Evolutionary conservation across 768 basidiomycete species (phyloP), one percentile per base, ranked within the genome.

Genomic region (Udeniomyces megalosporus): DNA sequence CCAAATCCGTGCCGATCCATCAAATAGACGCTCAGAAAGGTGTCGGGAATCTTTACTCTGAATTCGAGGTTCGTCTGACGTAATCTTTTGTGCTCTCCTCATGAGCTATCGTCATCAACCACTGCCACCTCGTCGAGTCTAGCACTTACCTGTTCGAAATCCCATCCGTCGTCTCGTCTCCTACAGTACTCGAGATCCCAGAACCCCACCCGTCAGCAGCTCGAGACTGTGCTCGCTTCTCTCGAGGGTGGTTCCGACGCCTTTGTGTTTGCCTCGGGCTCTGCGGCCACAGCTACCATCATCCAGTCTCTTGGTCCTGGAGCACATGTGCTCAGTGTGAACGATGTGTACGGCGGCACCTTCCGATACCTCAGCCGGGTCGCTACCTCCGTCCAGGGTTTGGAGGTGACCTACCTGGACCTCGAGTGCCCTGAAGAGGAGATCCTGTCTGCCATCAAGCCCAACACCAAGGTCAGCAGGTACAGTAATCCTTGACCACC

Each of bases 131-230:
- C 24, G 28, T 17, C 46, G 48, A 29, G 42, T 12, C 17, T 22
- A 10, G 12, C 29, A 4, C 34, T 7, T 53, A 14, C 35, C 31
- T 32, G 49, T 26, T 29, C n/a, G n/a, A n/a, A n/a, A n/a, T 24
- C 17, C 51, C 31, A 28, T 34, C 26, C 17, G 51, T 15, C 31
- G 24, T 32, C 15, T 32, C 3, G 12, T 11, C 35, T 14, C 3
- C 92, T 79, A 69, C 91, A 96, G 70, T 99, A 99, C 73, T 84
- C 88, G 7, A 82, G 93, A 22, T 85, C 86, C 0, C 81, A 80
- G 17, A 96, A 96, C 73, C 92, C 93, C 0, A 93, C 91, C 66
- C 79, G 93, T 0, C 76, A 82, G 48, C 84, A 83, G 0, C 76
- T 97, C 0, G 93, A 99, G 71, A 67, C 74, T 0, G 80, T 83